These are phyloP conservation scores for Lentithecium fluviatile DNA, from an alignment of 495 filamentous ascomycete genomes.

Conservation along the genomic window DNA sequence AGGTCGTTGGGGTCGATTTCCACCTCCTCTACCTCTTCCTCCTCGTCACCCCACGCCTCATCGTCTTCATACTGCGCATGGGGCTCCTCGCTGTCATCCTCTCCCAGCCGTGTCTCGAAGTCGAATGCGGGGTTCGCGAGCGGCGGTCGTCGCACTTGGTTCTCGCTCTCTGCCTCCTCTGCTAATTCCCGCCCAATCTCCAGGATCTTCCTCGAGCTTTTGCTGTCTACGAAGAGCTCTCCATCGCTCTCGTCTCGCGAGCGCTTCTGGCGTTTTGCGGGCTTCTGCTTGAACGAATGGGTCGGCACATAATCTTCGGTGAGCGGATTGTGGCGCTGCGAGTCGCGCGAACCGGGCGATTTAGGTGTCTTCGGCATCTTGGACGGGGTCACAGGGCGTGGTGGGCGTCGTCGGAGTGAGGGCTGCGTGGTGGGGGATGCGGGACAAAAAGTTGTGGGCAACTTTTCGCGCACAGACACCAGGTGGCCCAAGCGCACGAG, in stretches of 20 bases:
- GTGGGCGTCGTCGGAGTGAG: not conserved
- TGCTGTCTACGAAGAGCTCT: constrained; percentile 78
- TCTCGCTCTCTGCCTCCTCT: constrained; percentile 67
- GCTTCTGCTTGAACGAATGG: constrained; percentile 43
- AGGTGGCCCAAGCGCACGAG: not conserved
- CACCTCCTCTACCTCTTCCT: constrained; percentile 75
- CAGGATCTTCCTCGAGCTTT: constrained; percentile 81
- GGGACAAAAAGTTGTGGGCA: constrained; percentile 23
- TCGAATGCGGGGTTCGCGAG: constrained; percentile 61
- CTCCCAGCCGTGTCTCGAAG: constrained; percentile 59
- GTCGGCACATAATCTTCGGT: constrained; percentile 45
- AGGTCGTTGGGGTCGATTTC: constrained; percentile 89
- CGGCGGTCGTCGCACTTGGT: constrained; percentile 38
- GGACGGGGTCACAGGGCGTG: not conserved
- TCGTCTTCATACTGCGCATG: constrained; percentile 53
- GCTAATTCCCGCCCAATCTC: constrained; percentile 79
- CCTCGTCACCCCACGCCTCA: constrained; percentile 57
- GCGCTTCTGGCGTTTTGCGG: constrained; percentile 41
- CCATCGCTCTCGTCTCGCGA: constrained; percentile 55
- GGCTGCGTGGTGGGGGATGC: not conserved
- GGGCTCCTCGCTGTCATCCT: constrained; percentile 33
- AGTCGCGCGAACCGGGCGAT: constrained; percentile 29
- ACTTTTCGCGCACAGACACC: constrained; percentile 10
- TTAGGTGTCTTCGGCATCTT: constrained; percentile 39
- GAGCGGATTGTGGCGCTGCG: constrained; percentile 43